These are phyloP conservation scores for Suillus lakei DNA, from an alignment of 768 basidiomycete genomes.

Conservation along the genomic window DNA sequence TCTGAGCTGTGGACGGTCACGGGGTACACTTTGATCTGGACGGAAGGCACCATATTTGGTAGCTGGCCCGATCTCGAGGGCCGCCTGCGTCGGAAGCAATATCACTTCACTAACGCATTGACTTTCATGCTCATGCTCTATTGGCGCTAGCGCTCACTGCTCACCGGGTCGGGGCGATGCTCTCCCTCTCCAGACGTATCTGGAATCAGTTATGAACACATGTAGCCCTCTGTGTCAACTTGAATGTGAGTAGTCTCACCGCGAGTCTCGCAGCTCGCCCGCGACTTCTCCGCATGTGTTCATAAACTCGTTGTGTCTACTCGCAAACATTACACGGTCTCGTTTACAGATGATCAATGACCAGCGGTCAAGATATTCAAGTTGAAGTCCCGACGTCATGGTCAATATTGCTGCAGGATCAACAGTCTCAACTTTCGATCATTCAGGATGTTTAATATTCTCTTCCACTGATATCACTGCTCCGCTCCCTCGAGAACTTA, in stretches of 20 bases:
- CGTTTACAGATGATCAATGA: neutral
- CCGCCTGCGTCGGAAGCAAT: neutral
- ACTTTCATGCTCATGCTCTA: neutral
- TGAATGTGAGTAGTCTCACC: neutral
- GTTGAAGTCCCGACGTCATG: neutral
- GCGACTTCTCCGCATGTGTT: neutral
- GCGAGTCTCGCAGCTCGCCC: neutral
- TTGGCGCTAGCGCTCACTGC: neutral
- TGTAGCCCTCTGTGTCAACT: neutral
- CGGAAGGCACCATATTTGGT: neutral
- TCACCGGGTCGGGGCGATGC: neutral
- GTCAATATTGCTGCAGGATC: neutral
- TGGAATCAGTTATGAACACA: neutral
- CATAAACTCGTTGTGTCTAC: neutral
- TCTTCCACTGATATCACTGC: neutral
- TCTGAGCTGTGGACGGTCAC: neutral
- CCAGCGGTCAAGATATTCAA: neutral
- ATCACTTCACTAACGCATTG: neutral
- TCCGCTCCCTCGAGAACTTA: no score
- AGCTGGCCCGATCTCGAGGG: neutral
- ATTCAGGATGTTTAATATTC: neutral
- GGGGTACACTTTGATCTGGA: conserved; percentile 7
- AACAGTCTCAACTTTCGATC: neutral
- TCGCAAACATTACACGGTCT: no score
- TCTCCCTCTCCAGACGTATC: neutral